Conservation (phyloP, 306 rosid species). For the Trifolium fragiferum region DNA sequence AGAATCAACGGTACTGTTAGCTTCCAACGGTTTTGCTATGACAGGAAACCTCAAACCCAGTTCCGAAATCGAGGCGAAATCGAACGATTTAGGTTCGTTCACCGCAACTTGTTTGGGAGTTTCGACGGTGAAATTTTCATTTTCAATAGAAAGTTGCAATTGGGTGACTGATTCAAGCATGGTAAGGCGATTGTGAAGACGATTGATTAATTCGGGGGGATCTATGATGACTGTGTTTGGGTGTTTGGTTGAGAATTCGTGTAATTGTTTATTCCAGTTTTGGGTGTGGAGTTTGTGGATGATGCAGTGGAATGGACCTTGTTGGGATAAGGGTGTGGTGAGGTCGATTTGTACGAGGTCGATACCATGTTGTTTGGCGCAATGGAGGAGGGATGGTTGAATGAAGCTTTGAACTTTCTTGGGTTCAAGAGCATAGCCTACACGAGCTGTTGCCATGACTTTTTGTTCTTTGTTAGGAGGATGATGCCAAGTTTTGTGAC, state of each 20-base stretch:
- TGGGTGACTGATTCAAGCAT: conserved; percentile 45
- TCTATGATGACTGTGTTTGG: conserved; percentile 47
- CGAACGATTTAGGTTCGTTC: conserved; percentile 3
- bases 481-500: not conserved
- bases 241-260: conserved; percentile 27
- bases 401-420: conserved; percentile 44
- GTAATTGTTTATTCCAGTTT: conserved; percentile 42
- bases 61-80: conserved; percentile 1
- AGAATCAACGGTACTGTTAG: conserved; percentile 43
- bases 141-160: not conserved
- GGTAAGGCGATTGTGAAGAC: conserved; percentile 42
- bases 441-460: conserved; percentile 35
- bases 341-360: conserved; percentile 44
- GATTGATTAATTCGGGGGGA: conserved; percentile 36
- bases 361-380: conserved; percentile 36
- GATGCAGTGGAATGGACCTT: conserved; percentile 50
- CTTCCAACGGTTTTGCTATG: conserved; percentile 50
- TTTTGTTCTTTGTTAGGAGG: not conserved
- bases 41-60: conserved; percentile 39
- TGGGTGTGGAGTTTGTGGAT: conserved; percentile 47
- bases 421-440: conserved; percentile 50
- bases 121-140: conserved; percentile 15
- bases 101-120: conserved; percentile 43
- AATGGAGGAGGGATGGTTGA: conserved; percentile 31
- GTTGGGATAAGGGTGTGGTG: conserved; percentile 38